phyloP scores from a whole-genome alignment of 2,329 filamentous ascomycete species.

The Microascus cirrosus region DNA sequence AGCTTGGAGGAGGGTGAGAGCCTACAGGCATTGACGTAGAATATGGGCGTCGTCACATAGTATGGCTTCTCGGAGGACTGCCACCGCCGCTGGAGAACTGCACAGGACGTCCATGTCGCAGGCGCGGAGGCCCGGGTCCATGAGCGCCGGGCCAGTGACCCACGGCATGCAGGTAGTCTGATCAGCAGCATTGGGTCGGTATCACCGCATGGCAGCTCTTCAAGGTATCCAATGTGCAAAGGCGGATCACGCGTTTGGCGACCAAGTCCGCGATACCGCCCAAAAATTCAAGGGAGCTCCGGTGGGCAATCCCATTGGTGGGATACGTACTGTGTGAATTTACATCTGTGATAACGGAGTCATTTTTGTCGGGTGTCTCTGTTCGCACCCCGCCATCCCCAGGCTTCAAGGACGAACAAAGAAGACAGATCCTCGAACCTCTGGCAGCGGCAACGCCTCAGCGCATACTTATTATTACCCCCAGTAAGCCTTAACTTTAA shows the following conservation, averaged over 20 bases:
- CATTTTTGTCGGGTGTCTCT: slow-evolving; percentile 4
- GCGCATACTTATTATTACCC: neutral
- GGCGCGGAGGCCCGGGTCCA: neutral
- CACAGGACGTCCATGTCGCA: neutral
- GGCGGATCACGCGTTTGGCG: neutral
- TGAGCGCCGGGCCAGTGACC: neutral
- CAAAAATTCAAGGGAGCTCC: neutral
- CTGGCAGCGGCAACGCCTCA: neutral
- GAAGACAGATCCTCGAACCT: neutral
- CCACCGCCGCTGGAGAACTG: neutral
- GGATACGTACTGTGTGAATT: slow-evolving; percentile 9
- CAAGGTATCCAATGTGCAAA: neutral
- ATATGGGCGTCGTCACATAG: slow-evolving; percentile 94
- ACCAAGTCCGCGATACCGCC: neutral
- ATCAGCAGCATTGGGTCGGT: slow-evolving; percentile 1
- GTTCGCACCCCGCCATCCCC: neutral
- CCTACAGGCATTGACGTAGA: slow-evolving; percentile 92
- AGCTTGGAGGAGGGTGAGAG: neutral
- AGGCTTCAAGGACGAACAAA: neutral
- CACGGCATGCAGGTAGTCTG: slow-evolving; percentile 1
- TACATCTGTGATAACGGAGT: slow-evolving; percentile 6
- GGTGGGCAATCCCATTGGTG: neutral
- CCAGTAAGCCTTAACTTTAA: neutral
- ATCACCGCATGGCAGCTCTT: neutral
- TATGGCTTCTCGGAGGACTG: slow-evolving; percentile 56